Base-by-base conservation (phyloP, 164 flowering plant species). In the Kingdonia uniflora region DNA sequence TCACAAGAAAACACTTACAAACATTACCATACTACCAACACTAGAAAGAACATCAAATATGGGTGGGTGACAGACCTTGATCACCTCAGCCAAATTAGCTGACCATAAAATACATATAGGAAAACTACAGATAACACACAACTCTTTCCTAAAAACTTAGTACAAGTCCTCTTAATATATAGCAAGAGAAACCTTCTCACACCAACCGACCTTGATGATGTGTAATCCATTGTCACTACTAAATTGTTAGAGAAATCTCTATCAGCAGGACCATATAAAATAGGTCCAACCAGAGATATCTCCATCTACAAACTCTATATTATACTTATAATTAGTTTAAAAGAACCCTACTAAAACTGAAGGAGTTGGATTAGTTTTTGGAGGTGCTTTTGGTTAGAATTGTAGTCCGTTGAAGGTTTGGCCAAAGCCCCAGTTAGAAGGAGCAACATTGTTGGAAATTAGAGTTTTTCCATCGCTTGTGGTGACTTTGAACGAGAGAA, bases 351-450 rank as follows among this genome's bases (percentile, higher is more conserved):
- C 17, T 16, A 41, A 41, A 16, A 41, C 5, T 2, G 4, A 4
- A 14, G 15, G 44, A 41, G 44, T 54, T 49, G 19, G 23, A 53
- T 47, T 53, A 64, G 53, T 41, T 49, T 19, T 41, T 17, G 61
- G 25, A 54, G 21, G 42, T 25, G 17, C 44, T 37, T 49, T 45
- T 11, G 15, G 17, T 43, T 54, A 59, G 44, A 58, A 84, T 44
- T 85, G 94, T 1, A 58, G 21, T 7, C 94, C 94, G 17, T 58
- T 43, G 49, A 65, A 85, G 1, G 86, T 85, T 65, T 76, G 84
- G 2, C 94, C 88, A 50, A 82, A 85, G 38, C 73, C 61, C 92
- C 86, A 84, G 21, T 66, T 41, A 0, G 78, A 17, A 42, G 82
- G 82, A 14, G 86, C 81, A 7, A 67, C 88, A 47, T 84, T 81